Base-by-base conservation (phyloP, 805 yeast genomes). In the Babjeviella inositovora region DNA sequence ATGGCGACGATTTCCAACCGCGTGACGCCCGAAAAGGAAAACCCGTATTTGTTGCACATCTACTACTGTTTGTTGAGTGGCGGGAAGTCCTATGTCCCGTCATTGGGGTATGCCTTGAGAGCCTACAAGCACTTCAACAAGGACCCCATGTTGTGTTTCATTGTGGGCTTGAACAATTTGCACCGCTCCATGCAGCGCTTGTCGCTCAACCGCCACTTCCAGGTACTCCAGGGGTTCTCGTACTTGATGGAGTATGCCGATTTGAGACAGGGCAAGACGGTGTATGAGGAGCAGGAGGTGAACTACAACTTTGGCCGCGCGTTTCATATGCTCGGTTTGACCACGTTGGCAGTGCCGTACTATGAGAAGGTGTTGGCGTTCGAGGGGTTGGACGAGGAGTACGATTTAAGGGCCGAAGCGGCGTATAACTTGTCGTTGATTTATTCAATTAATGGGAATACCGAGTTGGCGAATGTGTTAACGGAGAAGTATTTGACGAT, bases 101-200 rank as follows among this genome's bases (percentile, higher is more conserved):
- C 93, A 3, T 52, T 87, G 28, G 79, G 75, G 12, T 85, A 87
- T 41, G 55, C 79, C 27, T 61, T 70, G 22, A 64, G 85, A 27
- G 71, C 82, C 4, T 76, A 77, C 40, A 62, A 62, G 24, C 61
- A 67, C 13, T 66, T 66, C 26, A 72, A 73, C 20, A 49, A 67
- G 19, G 94, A 87, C 32, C 93, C 96, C 2, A 65, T 82, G 53
- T 53, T 90, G 2, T 62, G 81, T 29, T 54, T 90, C 14, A 47
- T 76, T 17, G 53, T 79, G 21, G 96, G 90, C 0, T 45, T 90
- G 19, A 70, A 85, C 0, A 85, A 84, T 46, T 53, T 85, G 13
- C 95, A 87, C 36, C 61, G 97, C 20, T 77, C 96, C 1, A 74
- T 85, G 71, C 97, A 90, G 46, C 59, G 98, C 31, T 69, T 80